A percentile compares a stretch with the other conserved stretches of the same genome.
Conservation (phyloP, 2,329 filamentous ascomycete species). For the Chaetomiaceae sp. region DNA sequence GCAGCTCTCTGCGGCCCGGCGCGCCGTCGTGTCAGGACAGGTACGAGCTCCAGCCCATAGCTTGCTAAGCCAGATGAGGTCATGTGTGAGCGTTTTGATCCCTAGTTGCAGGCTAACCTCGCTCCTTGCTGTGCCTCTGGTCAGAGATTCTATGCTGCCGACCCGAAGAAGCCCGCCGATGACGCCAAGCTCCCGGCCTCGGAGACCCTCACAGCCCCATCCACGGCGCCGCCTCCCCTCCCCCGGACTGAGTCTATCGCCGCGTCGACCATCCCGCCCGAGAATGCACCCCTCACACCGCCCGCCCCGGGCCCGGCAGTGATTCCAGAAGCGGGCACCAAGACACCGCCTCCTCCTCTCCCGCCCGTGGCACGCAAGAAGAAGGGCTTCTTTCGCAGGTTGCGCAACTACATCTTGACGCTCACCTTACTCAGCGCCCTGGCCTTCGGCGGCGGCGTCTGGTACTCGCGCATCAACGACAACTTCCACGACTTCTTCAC, state of each 20-base stretch:
- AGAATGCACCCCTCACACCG: conserved; percentile 37
- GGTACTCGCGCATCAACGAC: conserved; percentile 88
- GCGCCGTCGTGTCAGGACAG: conserved; percentile 33
- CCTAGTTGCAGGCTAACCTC: conserved; percentile 17
- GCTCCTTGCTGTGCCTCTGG: conserved; percentile 16
- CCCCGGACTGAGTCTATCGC: conserved; percentile 29
- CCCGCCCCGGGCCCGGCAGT: conserved; percentile 32
- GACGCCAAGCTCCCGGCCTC: conserved; percentile 48
- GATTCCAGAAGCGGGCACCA: conserved; percentile 26
- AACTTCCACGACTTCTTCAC: conserved; percentile 99
- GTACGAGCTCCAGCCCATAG: conserved; percentile 26
- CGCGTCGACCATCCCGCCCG: conserved; percentile 33
- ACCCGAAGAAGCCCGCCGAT: conserved; percentile 45
- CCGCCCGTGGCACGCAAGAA: conserved; percentile 41
- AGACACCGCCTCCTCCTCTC: conserved; percentile 31
- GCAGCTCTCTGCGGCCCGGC: conserved; percentile 39
- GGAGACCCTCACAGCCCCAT: conserved; percentile 45
- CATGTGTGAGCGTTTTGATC: conserved; percentile 18
- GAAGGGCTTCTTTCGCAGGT: conserved; percentile 63
- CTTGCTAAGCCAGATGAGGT: conserved; percentile 14
- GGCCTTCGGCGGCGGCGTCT: conserved; percentile 81
- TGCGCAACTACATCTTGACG: conserved; percentile 72
- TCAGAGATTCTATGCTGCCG: conserved; percentile 56
- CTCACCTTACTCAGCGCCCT: conserved; percentile 69
- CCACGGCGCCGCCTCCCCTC: conserved; percentile 34